phyloP scores from a whole-genome alignment of 1,284 basidiomycete species.

The Cystobasidiaceae sp. region DNA sequence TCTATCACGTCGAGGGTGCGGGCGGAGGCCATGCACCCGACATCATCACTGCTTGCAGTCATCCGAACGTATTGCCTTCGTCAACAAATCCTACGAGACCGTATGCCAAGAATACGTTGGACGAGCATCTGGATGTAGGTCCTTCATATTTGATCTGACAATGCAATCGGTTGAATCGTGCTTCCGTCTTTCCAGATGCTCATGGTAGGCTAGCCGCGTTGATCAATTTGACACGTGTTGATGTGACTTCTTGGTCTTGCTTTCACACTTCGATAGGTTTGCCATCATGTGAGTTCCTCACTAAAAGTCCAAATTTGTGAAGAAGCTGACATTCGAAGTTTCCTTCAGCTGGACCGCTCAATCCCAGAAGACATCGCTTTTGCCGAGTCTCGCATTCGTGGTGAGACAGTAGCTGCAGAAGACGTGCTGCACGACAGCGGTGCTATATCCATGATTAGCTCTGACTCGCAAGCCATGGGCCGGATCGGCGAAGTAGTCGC shows the following conservation, averaged over 20 bases:
- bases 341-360: constrained; percentile 65
- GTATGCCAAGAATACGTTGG: constrained; percentile 84
- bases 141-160: background rate
- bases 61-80: constrained; percentile 86
- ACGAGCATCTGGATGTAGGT: constrained; percentile 91
- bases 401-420: constrained; percentile 94
- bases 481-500: constrained; percentile 84
- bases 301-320: background rate
- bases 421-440: constrained; percentile 92
- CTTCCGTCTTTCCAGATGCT: constrained; percentile 63
- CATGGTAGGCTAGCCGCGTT: constrained; percentile 80
- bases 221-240: too few species aligned
- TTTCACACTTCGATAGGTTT: constrained; percentile 47
- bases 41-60: constrained; percentile 91
- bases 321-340: too few species aligned
- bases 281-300: constrained; percentile 62
- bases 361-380: constrained; percentile 92
- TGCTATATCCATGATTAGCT: constrained; percentile 90
- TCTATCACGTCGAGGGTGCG: constrained; percentile 96
- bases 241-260: background rate
- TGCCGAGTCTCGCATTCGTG: constrained; percentile 93
- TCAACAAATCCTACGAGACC: constrained; percentile 97
- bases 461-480: constrained; percentile 97
- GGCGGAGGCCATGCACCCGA: constrained; percentile 92
- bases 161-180: background rate